Base-by-base conservation (phyloP, 2,329 filamentous ascomycete genomes). In the Coniella vitis region DNA sequence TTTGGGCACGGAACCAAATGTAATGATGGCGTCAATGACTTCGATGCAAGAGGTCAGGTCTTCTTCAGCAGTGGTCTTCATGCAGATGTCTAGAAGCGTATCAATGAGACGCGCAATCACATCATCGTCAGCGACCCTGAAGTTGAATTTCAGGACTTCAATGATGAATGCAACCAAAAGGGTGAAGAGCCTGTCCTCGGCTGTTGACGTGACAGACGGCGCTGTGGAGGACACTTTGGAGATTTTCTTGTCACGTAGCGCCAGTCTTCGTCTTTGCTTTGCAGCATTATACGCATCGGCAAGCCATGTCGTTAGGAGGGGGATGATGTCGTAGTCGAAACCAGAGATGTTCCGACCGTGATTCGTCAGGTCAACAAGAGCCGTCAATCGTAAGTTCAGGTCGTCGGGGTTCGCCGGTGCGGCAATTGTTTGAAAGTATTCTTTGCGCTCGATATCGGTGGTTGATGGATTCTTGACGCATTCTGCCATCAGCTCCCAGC, bases 111-210 rank as follows among this genome's bases (percentile, higher is more conserved):
- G 69, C 45, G 74, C 74, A 17, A 86, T 72, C 39, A 83, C 78
- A 29, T 73, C 65, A 54, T 86, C 82, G 54, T 76, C 75, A 20
- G 84, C 80, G 29, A 81, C 74, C 56, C 83, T 84, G 62, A 82
- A 85, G 61, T 84, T 87, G 70, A 87, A 90, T 61, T 87, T 88
- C 67, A 87, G 80, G 47, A 87, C 73, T 54, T 86, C 80, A 49
- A 76, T 74, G 47, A 85, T 72, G 55, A 83, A 86, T 12, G 70
- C 65, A 59, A 89, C 88, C 2, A 89, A 65, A 41, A 78, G 74
- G 2, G 75, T 68, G 46, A 90, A 69, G 57, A 80, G 82, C 55
- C 75, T 74, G 52, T 85, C 81, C 58, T 83, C 80, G 22, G 69
- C 72, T 3, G 68, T 67, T 4, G 61, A 62, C 19, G 67, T 62